A percentile compares a stretch with the other conserved stretches of the same genome.
These are phyloP conservation scores for Conticribra weissflogii DNA, from an alignment of 108 stramenopile species.

Conservation along the genomic window DNA sequence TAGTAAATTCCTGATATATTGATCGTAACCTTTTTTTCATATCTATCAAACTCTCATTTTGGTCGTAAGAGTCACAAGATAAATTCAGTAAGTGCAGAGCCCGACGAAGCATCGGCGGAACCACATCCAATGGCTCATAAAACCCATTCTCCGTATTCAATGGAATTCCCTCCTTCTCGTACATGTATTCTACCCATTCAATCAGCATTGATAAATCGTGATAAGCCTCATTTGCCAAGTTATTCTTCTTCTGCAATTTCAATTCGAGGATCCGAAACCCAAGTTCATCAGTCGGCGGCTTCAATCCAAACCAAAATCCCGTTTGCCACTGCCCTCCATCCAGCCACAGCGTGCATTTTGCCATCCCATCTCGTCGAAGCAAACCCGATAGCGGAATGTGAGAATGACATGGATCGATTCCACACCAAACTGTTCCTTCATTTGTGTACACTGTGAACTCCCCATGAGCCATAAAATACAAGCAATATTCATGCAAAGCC, in stretches of 20 bases:
- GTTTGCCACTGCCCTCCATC: conserved; percentile 13
- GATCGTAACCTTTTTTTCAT: not conserved
- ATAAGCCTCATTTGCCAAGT: conserved; percentile 4
- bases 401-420: conserved; percentile 3
- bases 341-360: not conserved
- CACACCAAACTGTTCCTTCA: not conserved
- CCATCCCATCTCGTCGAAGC: not conserved
- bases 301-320: conserved; percentile 12
- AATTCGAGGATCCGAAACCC: conserved; percentile 12
- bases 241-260: conserved; percentile 5
- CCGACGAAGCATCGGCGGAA: conserved; percentile 4
- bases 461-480: conserved; percentile 10
- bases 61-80: conserved; percentile 6
- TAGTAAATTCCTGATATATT: conserved; percentile 1
- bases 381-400: not conserved
- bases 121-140: not conserved
- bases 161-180: conserved; percentile 9
- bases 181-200: conserved; percentile 10
- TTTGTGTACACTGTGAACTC: conserved; percentile 10
- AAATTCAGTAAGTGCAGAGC: not conserved
- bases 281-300: conserved; percentile 7
- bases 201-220: conserved; percentile 16
- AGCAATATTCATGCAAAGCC: not conserved
- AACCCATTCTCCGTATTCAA: conserved; percentile 13
- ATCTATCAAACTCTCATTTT: not conserved